Evolutionary conservation across 768 basidiomycete species (phyloP).

Genomic region (Dictyophora rubrovolvata): DNA sequence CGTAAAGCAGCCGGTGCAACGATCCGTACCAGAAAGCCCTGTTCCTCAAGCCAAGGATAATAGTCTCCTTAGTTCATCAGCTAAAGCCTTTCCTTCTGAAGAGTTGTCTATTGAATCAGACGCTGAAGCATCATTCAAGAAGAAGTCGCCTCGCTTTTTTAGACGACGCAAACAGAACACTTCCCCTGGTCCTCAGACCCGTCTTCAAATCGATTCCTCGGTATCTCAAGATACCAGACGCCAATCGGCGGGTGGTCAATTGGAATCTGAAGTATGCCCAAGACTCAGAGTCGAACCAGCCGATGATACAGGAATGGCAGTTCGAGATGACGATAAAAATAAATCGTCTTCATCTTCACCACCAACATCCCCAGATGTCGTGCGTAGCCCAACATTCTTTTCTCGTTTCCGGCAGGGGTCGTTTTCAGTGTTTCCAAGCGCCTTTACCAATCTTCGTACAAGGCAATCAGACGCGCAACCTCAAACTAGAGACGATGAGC

Average conservation of each 20-base stretch:
- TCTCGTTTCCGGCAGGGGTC: conserved; percentile 35
- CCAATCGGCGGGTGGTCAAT: conserved; percentile 37
- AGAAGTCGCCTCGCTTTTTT: conserved; percentile 46
- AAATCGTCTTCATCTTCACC: conserved; percentile 7
- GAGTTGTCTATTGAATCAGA: conserved; percentile 55
- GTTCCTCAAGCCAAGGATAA: conserved; percentile 17
- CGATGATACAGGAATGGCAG: conserved; percentile 1
- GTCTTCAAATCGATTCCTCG: conserved; percentile 25
- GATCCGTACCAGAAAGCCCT: conserved; percentile 17
- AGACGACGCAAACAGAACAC: conserved; percentile 33
- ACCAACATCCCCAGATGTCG: conserved; percentile 12
- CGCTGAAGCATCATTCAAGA: conserved; percentile 58
- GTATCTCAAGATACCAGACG: conserved; percentile 34
- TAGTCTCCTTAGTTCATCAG: conserved; percentile 23
- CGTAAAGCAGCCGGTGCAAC: conserved; percentile 33
- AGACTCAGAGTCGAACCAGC: conserved; percentile 3
- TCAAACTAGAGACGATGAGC: conserved; percentile 19
- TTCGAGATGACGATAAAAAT: conserved; percentile 8
- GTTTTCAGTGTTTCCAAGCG: conserved; percentile 30
- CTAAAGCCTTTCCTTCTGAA: conserved; percentile 41
- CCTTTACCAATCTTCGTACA: conserved; percentile 22
- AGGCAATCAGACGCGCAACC: conserved; percentile 15
- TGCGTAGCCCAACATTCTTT: conserved; percentile 25
- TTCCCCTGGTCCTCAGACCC: conserved; percentile 19
- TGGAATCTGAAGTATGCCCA: conserved; percentile 20